Evolutionary conservation across 208 protist genomes (phyloP).

Genomic region (Wallacemonas sp.): DNA sequence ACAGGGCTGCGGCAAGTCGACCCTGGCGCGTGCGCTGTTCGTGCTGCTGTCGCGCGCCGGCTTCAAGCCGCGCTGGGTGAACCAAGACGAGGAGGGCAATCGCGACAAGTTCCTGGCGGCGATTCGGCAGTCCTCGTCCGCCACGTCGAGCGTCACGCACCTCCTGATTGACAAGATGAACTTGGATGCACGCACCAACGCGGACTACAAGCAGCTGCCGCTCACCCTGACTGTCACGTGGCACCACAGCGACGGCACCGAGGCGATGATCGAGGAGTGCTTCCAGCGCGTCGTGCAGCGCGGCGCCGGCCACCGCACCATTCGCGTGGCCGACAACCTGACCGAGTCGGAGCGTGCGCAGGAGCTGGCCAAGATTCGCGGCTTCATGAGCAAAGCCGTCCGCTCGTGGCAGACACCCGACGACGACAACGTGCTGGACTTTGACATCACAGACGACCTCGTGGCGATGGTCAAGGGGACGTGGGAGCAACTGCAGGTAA

Average conservation of each 20-base stretch:
- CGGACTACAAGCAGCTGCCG: constrained; percentile 38
- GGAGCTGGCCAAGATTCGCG: constrained; percentile 24
- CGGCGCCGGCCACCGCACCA: constrained; percentile 49
- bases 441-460: constrained; percentile 36
- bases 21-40: constrained; percentile 48
- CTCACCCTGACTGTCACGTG: constrained; percentile 38
- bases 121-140: constrained; percentile 25
- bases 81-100: constrained; percentile 66
- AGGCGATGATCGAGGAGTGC: constrained; percentile 32
- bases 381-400: constrained; percentile 31
- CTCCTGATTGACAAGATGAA: constrained; percentile 81
- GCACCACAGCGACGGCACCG: constrained; percentile 46
- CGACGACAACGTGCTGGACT: constrained; percentile 24
- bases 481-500: constrained; percentile 38
- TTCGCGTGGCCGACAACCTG: constrained; percentile 22
- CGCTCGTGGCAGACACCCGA: constrained; percentile 25
- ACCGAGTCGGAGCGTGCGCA: constrained; percentile 8
- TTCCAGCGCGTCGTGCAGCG: constrained; percentile 39
- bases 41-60: constrained; percentile 32
- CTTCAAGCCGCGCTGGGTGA: constrained; percentile 53
- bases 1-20: constrained; percentile 76
- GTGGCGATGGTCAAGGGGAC: constrained; percentile 25
- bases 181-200: constrained; percentile 48
- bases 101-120: constrained; percentile 39
- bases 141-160: constrained; percentile 32